Percentiles rank a stretch among this genome's conserved stretches.
These are phyloP conservation scores for Fagus sylvatica DNA, from an alignment of 306 rosid genomes.

Conservation along the genomic window DNA sequence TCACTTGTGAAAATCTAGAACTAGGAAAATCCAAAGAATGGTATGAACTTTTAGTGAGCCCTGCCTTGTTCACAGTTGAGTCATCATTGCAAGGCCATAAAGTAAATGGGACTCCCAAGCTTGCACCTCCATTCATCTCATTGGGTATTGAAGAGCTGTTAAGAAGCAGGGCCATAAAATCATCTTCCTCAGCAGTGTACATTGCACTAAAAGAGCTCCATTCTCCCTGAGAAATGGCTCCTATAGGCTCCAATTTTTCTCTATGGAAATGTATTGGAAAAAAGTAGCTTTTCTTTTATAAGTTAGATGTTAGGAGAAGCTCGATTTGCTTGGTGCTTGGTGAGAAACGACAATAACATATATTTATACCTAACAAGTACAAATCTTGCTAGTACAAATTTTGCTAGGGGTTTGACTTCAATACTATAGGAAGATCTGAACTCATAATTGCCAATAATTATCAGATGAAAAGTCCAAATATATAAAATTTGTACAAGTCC, in stretches of 20 bases:
- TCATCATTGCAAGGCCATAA: conserved; percentile 44
- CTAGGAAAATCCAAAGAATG: conserved; percentile 33
- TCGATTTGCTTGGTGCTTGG: conserved; percentile 12
- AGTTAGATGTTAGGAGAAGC: not conserved
- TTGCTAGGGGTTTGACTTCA: not conserved
- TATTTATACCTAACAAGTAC: not conserved
- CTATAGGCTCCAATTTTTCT: conserved; percentile 33
- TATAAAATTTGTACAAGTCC: not conserved
- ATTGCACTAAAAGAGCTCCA: conserved; percentile 40
- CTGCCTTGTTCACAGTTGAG: conserved; percentile 27
- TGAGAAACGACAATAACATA: not conserved
- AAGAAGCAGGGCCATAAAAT: conserved; percentile 45
- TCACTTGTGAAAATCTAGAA: conserved; percentile 25
- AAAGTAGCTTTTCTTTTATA: not conserved
- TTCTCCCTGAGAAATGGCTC: conserved; percentile 35
- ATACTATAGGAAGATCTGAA: not conserved
- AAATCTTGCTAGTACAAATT: no score
- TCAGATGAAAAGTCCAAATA: not conserved
- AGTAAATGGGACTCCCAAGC: conserved; percentile 45
- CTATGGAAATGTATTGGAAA: not conserved
- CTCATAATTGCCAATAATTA: not conserved
- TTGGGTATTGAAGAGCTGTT: conserved; percentile 8
- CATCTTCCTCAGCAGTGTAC: conserved; percentile 40
- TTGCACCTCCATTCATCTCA: conserved; percentile 33
- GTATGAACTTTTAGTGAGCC: conserved; percentile 36